phyloP scores from a whole-genome alignment of 768 basidiomycete species.

The Hericium rajendrae region DNA sequence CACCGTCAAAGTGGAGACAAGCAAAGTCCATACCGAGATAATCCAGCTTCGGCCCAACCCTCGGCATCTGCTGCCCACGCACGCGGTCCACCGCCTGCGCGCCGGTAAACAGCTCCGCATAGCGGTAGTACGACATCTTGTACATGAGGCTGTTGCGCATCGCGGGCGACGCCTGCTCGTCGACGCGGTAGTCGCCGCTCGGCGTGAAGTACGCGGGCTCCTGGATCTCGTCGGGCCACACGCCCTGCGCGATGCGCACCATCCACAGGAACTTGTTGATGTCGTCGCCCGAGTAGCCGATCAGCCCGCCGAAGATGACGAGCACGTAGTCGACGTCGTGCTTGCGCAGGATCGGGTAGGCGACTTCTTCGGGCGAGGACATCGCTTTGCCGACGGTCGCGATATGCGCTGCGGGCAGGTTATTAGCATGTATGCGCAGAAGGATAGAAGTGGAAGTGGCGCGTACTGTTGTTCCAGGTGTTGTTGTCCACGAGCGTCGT shows the following conservation, averaged over 20 bases:
- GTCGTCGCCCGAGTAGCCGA: constrained; percentile 97
- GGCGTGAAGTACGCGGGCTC: constrained; percentile 91
- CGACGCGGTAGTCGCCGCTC: constrained; percentile 88
- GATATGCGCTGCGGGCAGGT: constrained; percentile 63
- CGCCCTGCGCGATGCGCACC: constrained; percentile 89
- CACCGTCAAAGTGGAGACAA: not conserved
- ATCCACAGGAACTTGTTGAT: constrained; percentile 99
- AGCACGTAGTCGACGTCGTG: constrained; percentile 98
- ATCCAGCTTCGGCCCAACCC: constrained; percentile 71
- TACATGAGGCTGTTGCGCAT: constrained; percentile 99
- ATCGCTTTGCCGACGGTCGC: constrained; percentile 99
- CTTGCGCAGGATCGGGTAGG: constrained; percentile 93
- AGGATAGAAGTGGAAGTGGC: constrained; percentile 9
- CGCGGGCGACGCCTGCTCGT: constrained; percentile 69
- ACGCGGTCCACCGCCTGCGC: constrained; percentile 75
- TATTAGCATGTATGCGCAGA: not conserved
- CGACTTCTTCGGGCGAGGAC: constrained; percentile 87
- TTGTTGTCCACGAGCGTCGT: constrained; percentile 97
- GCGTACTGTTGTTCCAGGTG: constrained; percentile 98
- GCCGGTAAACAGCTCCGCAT: constrained; percentile 79
- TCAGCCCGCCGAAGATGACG: constrained; percentile 91
- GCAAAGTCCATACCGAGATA: constrained; percentile 55
- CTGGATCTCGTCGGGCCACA: constrained; percentile 97
- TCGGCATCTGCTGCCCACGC: constrained; percentile 75
- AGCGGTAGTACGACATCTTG: constrained; percentile 97